These are phyloP conservation scores for Globisporangium paddicum DNA, from an alignment of 352 stramenopile genomes.

Conservation along the genomic window DNA sequence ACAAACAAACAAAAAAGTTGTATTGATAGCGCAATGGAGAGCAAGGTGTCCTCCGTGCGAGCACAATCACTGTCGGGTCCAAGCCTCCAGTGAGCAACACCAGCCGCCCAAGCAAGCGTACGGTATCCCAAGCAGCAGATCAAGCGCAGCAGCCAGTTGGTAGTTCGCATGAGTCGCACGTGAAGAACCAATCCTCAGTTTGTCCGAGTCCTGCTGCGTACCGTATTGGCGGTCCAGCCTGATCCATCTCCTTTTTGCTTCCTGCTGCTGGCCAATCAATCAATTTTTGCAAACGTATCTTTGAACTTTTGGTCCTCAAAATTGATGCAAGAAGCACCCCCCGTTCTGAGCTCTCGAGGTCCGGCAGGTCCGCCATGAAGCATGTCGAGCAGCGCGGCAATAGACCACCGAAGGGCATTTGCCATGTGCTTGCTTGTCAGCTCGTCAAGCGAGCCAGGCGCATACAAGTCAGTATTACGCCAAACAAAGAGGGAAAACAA, in stretches of 20 bases:
- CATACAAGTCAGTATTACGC: conserved; percentile 2
- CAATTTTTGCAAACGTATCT: background rate
- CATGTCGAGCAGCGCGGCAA: background rate
- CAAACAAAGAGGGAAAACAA: conserved; percentile 2
- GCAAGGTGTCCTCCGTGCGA: background rate
- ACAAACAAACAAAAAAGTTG: too few relatives aligned
- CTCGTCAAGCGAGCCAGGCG: background rate
- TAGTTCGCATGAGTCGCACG: background rate
- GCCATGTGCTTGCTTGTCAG: too few relatives aligned
- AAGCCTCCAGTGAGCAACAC: background rate
- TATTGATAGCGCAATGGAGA: too few relatives aligned
- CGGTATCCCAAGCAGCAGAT: background rate
- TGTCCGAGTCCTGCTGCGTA: background rate
- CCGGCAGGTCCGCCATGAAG: too few relatives aligned
- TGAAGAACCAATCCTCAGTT: background rate
- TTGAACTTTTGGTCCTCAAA: background rate
- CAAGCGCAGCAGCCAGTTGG: too few relatives aligned
- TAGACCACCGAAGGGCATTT: too few relatives aligned
- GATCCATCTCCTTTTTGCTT: background rate
- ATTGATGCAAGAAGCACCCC: background rate
- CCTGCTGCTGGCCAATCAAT: background rate
- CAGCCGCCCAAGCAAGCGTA: background rate
- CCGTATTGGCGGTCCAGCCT: background rate
- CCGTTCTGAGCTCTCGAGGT: background rate
- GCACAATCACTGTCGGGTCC: background rate